Conservation (phyloP, 495 filamentous ascomycete genomes). For the Neurospora intermedia region DNA sequence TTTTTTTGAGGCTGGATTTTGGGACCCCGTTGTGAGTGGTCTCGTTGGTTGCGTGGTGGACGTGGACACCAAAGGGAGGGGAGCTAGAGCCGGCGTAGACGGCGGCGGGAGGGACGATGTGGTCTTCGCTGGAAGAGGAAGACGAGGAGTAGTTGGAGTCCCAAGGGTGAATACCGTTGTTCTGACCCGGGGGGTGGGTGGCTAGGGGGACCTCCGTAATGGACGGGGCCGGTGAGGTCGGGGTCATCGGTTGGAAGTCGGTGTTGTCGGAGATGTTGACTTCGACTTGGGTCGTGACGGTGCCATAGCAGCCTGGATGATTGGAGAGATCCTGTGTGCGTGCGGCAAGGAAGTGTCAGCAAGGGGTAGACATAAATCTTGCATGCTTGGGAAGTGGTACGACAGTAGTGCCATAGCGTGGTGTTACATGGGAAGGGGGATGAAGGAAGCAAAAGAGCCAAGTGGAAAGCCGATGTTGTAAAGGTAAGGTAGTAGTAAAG, state of each 20-base stretch:
- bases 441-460: background rate
- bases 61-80: background rate
- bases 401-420: conserved; percentile 1
- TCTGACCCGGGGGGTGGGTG: conserved; percentile 3
- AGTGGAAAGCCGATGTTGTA: background rate
- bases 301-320: conserved; percentile 17
- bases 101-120: background rate
- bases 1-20: background rate
- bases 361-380: background rate
- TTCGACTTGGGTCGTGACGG: conserved; percentile 28
- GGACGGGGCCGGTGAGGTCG: conserved; percentile 9
- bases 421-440: background rate
- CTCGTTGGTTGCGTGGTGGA: background rate
- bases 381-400: background rate
- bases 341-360: conserved; percentile 1
- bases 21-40: background rate
- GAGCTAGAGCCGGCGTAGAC: background rate
- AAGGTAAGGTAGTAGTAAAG: no score
- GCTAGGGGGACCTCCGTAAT: conserved; percentile 1
- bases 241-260: conserved; percentile 3
- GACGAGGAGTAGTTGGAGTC: conserved; percentile 9
- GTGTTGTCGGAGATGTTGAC: conserved; percentile 19
- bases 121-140: background rate
- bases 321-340: background rate
- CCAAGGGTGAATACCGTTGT: conserved; percentile 4